Conservation (phyloP, 2,329 filamentous ascomycete species). For the Colletotrichum sp. region DNA sequence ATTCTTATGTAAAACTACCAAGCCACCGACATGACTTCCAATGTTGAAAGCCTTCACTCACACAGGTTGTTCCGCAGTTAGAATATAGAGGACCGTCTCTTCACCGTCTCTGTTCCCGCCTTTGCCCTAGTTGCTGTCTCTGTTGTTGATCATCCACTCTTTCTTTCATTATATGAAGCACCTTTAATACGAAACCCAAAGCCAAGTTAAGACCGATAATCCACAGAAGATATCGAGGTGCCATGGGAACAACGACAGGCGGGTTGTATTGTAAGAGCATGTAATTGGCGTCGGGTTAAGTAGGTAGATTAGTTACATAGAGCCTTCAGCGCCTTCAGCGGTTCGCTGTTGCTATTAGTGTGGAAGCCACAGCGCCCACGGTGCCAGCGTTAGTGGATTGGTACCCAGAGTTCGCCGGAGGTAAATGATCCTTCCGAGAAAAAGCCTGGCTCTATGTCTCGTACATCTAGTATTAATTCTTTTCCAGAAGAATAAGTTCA, state of each 20-base stretch:
- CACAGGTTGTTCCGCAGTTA: rapidly evolving
- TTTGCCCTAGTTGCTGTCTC: not conserved
- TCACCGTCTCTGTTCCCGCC: not conserved
- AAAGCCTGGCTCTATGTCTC: not conserved
- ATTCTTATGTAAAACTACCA: rapidly evolving
- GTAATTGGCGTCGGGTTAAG: not conserved
- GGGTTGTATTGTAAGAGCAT: not conserved
- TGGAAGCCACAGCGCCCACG: not conserved
- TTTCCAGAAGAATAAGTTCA: rapidly evolving
- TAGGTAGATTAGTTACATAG: not conserved
- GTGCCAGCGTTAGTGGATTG: not conserved
- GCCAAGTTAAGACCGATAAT: not conserved
- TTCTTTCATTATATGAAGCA: no score
- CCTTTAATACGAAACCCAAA: not conserved
- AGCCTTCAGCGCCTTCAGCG: not conserved
- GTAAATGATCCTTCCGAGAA: not conserved
- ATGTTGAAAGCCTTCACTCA: rapidly evolving
- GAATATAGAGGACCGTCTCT: not conserved
- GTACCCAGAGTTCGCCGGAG: not conserved
- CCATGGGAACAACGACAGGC: not conserved
- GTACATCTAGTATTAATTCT: rapidly evolving
- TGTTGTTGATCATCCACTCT: not conserved
- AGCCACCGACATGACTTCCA: not conserved
- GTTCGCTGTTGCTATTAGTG: not conserved
- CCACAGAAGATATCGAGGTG: not conserved